Conservation (phyloP, 108 stramenopile species). For the Nitzschia sp. region DNA sequence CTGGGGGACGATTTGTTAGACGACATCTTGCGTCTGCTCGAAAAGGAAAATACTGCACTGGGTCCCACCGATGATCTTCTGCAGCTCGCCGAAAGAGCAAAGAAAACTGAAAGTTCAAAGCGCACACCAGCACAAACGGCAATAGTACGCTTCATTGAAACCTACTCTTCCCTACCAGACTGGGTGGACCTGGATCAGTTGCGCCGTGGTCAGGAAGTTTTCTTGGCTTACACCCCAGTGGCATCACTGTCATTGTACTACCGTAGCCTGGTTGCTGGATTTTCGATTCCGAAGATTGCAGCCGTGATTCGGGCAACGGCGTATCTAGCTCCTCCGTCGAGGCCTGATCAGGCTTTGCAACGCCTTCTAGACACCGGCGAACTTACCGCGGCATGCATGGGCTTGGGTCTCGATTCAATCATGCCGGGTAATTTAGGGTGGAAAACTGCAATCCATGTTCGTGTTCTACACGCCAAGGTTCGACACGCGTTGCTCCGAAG, state of each 20-base stretch:
- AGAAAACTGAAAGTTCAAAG: background rate
- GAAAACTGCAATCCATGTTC: conserved; percentile 66
- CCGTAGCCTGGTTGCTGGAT: conserved; percentile 70
- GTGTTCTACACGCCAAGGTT: conserved; percentile 83
- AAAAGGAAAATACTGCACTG: conserved; percentile 26
- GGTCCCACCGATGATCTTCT: conserved; percentile 62
- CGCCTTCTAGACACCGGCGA: conserved; percentile 73
- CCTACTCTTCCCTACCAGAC: conserved; percentile 39
- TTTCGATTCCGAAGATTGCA: conserved; percentile 76
- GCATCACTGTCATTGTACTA: conserved; percentile 66
- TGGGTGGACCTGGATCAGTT: conserved; percentile 79
- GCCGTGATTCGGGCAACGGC: conserved; percentile 62
- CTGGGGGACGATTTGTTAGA: conserved; percentile 74
- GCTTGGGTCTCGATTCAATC: conserved; percentile 21
- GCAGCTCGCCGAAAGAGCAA: conserved; percentile 29
- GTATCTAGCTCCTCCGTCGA: conserved; percentile 66
- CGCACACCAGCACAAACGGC: conserved; percentile 1
- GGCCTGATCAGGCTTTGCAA: conserved; percentile 37
- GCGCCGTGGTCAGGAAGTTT: conserved; percentile 75
- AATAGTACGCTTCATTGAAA: conserved; percentile 30
- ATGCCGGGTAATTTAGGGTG: conserved; percentile 71
- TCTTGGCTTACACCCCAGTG: conserved; percentile 62
- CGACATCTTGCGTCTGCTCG: conserved; percentile 40
- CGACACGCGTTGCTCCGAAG: conserved; percentile 55
- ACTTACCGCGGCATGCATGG: conserved; percentile 23